Evolutionary conservation across 495 filamentous ascomycete genomes (phyloP), one percentile per base, ranked within the genome.

Genomic region (Cercophora newfieldiana): DNA sequence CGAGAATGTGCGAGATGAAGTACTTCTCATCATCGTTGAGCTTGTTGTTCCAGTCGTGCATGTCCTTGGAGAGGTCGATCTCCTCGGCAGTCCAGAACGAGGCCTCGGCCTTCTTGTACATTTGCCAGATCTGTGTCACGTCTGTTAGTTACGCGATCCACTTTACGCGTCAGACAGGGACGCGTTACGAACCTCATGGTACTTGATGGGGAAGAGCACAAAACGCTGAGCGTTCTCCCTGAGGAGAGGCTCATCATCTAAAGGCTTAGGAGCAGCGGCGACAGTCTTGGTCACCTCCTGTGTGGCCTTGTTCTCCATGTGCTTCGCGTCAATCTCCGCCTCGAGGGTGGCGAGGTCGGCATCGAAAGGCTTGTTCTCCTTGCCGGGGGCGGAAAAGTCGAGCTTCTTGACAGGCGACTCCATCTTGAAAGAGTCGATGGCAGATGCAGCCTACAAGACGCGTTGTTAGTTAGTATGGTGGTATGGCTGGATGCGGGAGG

Each of bases 51-150:
- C 95, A 99, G 83, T 99, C 96, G 84, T 97, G 91, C 25, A 97
- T 85, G 79, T 99, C 95, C 83, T 99, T 98, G 72, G 94, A 97
- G 28, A 99, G 88, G 83, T 99, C 95, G 67, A 99, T 97, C 83
- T 99, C 95, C 77, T 99, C 95, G 62, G 95, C 95, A 60, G 96
- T 98, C 95, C 95, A 99, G 88, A 99, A 99, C 44, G 96, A 98
- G 25, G 95, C 95, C 80, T 97, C 94, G 71, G 96, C 96, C 83
- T 99, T 98, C 90, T 99, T 99, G 87, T 99, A 99, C 94, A 99
- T 97, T 80, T 97, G 96, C 95, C 95, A 99, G 82, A 99, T 94
- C 95, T 94, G 71, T 75, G 71, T 75, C 29, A 61, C 37, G 54
- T 61, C 1, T 24, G 66, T 74, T 63, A 79, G 68, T n/a, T 48